Conservation (phyloP, 495 filamentous ascomycete species). For the Diplogelasinospora grovesii region DNA sequence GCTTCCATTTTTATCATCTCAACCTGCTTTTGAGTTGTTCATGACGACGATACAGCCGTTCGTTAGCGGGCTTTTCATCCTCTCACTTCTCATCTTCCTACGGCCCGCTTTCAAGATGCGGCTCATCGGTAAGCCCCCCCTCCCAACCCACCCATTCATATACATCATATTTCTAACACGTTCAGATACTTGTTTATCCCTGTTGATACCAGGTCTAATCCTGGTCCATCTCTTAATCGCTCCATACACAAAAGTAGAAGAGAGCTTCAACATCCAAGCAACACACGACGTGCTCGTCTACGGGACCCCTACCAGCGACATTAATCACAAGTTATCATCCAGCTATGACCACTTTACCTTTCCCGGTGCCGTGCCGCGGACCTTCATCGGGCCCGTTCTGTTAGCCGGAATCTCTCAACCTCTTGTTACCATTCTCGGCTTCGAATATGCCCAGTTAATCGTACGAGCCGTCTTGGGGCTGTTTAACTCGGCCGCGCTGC, state of each 20-base stretch:
- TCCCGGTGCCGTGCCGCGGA: slow-evolving; percentile 83
- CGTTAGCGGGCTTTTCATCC: no score
- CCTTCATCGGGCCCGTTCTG: slow-evolving; percentile 72
- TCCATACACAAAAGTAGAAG: slow-evolving; percentile 97
- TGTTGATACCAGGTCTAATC: slow-evolving; percentile 59
- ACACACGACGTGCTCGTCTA: slow-evolving; percentile 82
- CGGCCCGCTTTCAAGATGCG: slow-evolving; percentile 9
- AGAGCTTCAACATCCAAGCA: slow-evolving; percentile 97
- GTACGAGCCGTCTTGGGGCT: slow-evolving; percentile 75
- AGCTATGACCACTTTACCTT: slow-evolving; percentile 90
- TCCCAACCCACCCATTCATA: neutral
- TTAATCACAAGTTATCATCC: slow-evolving; percentile 39
- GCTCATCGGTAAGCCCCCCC: slow-evolving; percentile 7
- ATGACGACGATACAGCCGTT: no score
- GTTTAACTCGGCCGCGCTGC: slow-evolving; percentile 63
- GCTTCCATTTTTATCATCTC: no score
- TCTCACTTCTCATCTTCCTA: no score
- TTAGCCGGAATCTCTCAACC: slow-evolving; percentile 65
- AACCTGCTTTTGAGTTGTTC: no score
- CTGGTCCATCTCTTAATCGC: slow-evolving; percentile 68
- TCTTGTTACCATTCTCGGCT: slow-evolving; percentile 43
- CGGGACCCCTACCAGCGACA: slow-evolving; percentile 58
- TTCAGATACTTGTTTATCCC: no score
- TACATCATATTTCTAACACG: no score
- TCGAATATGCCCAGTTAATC: slow-evolving; percentile 41